Base-by-base conservation (phyloP, 768 basidiomycete species). In the Xanthoconium purpureum region DNA sequence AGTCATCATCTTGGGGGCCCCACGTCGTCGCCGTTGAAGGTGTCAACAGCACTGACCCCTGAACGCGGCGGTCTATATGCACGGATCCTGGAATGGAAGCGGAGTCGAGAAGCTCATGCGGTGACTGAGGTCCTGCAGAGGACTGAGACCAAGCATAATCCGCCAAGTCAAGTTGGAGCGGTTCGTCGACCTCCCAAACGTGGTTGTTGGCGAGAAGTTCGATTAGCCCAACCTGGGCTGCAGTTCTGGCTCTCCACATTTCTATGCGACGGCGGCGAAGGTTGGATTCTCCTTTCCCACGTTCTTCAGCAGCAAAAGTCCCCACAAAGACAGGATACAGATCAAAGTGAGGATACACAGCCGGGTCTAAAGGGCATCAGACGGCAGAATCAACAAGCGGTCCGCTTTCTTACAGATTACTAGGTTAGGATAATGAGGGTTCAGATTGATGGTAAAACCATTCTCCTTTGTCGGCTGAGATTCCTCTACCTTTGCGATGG, bases 71-170 rank as follows among this genome's bases (percentile, higher is more conserved):
- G 20, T 79, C 83, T 33, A 87, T 62, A 64, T 85, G 82, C 14
- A 88, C 71, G 12, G 87, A 89, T 24, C 75, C 75, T 37, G 77
- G 65, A 40, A 71, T 72, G 56, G 71, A 71, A 58, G 70, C 75
- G 11, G 75, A 74, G 8, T 70, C 50, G 12, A 74, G 68, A 3
- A 78, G 79, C 33, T 75, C 66, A 13, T 73, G 67, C 43, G 77
- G 75, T 49, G 71, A 69, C 47, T 71, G 73, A 20, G 88, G 89
- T n/a, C 89, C 88, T 3, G 71, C 69, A 8, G 88, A 89, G 9
- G 86, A 84, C 28, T 82, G 76, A 10, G 87, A 88, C 84, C 87
- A 91, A 10, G 77, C 65, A 63, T 80, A 91, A 60, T 89, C 88
- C 42, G 83, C 83, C 30, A 86, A 69, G 59, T 85, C 78, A 51